Evolutionary conservation across 192 early-diverging fungal species (phyloP).

Genomic region (Coemansia sp.): DNA sequence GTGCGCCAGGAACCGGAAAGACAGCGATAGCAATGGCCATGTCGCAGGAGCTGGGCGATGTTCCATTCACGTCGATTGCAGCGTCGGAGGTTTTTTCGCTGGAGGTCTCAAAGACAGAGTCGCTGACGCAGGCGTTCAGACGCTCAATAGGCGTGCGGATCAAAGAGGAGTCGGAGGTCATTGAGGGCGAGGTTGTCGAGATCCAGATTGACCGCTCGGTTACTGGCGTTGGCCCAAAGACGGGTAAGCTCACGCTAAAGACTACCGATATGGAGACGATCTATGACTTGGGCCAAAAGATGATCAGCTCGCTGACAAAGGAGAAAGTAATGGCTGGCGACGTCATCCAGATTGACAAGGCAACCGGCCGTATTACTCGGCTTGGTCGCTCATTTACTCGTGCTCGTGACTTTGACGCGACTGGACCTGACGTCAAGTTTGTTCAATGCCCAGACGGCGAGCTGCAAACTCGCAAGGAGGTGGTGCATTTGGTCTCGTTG

Average conservation of each 20-base stretch:
- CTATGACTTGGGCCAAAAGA: slow-evolving; percentile 97
- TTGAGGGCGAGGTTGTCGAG: slow-evolving; percentile 98
- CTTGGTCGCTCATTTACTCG: slow-evolving; percentile 95
- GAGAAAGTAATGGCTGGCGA: slow-evolving; percentile 96
- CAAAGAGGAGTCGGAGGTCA: slow-evolving; percentile 97
- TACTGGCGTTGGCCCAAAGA: slow-evolving; percentile 88
- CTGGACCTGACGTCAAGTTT: slow-evolving; percentile 94
- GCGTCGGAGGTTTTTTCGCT: slow-evolving; percentile 98
- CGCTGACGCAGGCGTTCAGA: slow-evolving; percentile 95
- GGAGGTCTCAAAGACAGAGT: slow-evolving; percentile 98
- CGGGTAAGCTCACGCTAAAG: slow-evolving; percentile 96
- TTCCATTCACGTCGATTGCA: slow-evolving; percentile 96
- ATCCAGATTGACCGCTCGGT: slow-evolving; percentile 93
- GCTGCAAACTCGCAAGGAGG: slow-evolving; percentile 93
- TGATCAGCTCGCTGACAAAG: slow-evolving; percentile 96
- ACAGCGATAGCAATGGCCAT: slow-evolving; percentile 99
- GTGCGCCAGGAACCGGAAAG: slow-evolving; percentile 97
- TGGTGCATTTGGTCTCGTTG: slow-evolving; percentile 96
- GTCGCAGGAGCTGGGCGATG: slow-evolving; percentile 93
- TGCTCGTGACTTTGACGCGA: slow-evolving; percentile 96
- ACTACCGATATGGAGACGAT: slow-evolving; percentile 99
- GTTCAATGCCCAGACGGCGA: slow-evolving; percentile 99
- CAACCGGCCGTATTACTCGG: slow-evolving; percentile 90
- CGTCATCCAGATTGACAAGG: slow-evolving; percentile 98
- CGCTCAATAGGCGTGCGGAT: slow-evolving; percentile 96